Evolutionary conservation across 2,329 filamentous ascomycete species (phyloP).

Genomic region (Aquanectria penicillioides): DNA sequence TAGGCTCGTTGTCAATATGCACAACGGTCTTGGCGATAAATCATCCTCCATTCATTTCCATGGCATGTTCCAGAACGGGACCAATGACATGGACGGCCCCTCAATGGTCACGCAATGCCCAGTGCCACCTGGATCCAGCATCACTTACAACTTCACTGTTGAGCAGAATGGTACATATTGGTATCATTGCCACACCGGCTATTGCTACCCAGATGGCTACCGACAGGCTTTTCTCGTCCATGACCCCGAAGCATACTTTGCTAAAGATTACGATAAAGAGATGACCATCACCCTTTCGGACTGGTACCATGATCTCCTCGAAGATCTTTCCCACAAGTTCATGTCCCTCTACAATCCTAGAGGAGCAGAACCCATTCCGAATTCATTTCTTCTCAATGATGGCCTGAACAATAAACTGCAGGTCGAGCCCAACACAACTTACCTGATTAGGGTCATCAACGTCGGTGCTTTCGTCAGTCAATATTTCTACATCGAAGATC

Average conservation of each 20-base stretch:
- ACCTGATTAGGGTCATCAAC: conserved; percentile 77
- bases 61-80: conserved; percentile 69
- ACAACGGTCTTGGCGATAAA: conserved; percentile 59
- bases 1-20: conserved; percentile 57
- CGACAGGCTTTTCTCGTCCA: conserved; percentile 72
- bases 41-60: conserved; percentile 63
- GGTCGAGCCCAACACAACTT: conserved; percentile 75
- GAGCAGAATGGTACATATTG: conserved; percentile 69
- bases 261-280: conserved; percentile 68
- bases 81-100: conserved; percentile 67
- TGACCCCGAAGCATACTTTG: conserved; percentile 67
- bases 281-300: conserved; percentile 73
- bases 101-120: conserved; percentile 66
- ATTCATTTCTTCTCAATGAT: conserved; percentile 78
- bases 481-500: conserved; percentile 73
- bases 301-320: conserved; percentile 73
- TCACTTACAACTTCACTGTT: conserved; percentile 68
- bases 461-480: conserved; percentile 76
- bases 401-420: conserved; percentile 67
- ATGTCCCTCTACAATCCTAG: conserved; percentile 64
- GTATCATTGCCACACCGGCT: conserved; percentile 64
- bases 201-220: conserved; percentile 72
- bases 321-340: conserved; percentile 56
- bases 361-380: conserved; percentile 72
- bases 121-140: conserved; percentile 60